Conservation (phyloP, 345 rosid species). For the Crucihimalaya himalaica region DNA sequence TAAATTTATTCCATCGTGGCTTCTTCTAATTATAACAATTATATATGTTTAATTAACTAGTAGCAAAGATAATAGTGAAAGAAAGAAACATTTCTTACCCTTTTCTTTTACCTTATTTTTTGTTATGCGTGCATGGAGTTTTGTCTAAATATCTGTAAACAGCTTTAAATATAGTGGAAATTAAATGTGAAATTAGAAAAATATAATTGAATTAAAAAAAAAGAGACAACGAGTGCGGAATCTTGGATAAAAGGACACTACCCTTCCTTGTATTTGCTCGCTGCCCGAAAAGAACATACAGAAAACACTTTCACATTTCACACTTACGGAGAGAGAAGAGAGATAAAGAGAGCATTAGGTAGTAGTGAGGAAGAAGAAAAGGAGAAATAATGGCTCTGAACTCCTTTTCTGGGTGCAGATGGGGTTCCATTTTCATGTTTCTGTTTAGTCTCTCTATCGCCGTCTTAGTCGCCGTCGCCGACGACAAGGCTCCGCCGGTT, state of each 20-base stretch:
- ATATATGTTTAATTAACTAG: background rate
- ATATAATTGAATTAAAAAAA: background rate
- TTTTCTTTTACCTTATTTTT: background rate
- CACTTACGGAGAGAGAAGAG: slow-evolving; percentile 29
- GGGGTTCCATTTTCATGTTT: slow-evolving; percentile 46
- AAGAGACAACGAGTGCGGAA: slow-evolving; percentile 41
- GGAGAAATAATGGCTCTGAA: slow-evolving; percentile 44
- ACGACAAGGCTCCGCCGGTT: slow-evolving; percentile 43
- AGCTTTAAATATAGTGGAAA: slow-evolving; percentile 32
- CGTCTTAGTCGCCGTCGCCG: slow-evolving; percentile 43
- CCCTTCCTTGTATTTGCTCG: slow-evolving; percentile 35
- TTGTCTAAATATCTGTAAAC: slow-evolving; percentile 32
- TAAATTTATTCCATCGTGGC: background rate
- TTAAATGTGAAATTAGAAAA: slow-evolving; percentile 24
- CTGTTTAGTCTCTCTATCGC: slow-evolving; percentile 42
- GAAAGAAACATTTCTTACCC: slow-evolving; percentile 25
- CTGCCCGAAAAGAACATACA: slow-evolving; percentile 41
- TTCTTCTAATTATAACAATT: background rate
- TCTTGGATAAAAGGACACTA: slow-evolving; percentile 55
- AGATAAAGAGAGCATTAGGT: slow-evolving; percentile 1
- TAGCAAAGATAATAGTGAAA: background rate
- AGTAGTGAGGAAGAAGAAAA: background rate
- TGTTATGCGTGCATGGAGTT: slow-evolving; percentile 37
- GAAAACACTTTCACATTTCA: slow-evolving; percentile 36
- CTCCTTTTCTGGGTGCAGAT: slow-evolving; percentile 35